These are phyloP conservation scores for Colletotrichum salicis DNA, from an alignment of 2,329 filamentous ascomycete genomes.

Conservation along the genomic window DNA sequence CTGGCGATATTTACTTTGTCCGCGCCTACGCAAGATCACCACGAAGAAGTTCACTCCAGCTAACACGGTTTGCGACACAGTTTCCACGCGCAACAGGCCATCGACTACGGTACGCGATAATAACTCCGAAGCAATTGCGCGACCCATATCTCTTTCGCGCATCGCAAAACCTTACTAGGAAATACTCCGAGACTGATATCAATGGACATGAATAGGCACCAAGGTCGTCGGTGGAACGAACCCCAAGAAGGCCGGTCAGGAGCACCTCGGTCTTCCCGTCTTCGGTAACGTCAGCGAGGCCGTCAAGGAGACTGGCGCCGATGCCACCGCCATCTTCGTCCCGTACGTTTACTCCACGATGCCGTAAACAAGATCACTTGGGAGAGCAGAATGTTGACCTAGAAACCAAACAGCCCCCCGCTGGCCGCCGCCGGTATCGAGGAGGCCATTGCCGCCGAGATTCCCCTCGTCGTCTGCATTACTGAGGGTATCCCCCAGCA, in stretches of 20 bases:
- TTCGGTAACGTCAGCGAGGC: conserved; percentile 91
- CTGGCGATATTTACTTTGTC: conserved; percentile 4
- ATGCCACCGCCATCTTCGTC: conserved; percentile 94
- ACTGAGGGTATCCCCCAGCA: conserved; percentile 98
- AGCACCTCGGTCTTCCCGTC: conserved; percentile 91
- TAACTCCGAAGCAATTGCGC: conserved; percentile 18
- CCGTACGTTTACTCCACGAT: conserved; percentile 78
- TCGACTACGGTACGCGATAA: conserved; percentile 85
- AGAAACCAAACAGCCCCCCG: conserved; percentile 72
- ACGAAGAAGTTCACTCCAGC: not conserved
- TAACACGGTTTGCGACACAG: conserved; percentile 56
- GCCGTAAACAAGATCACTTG: not conserved
- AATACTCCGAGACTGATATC: conserved; percentile 43
- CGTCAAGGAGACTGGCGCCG: conserved; percentile 89
- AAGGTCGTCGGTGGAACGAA: conserved; percentile 98
- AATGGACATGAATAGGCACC: conserved; percentile 72
- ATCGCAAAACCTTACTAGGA: not conserved
- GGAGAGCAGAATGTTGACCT: not conserved
- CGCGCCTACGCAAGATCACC: not conserved
- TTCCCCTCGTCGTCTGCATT: conserved; percentile 95
- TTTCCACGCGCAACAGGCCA: conserved; percentile 97
- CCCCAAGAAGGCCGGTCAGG: conserved; percentile 95
- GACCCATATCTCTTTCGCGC: not conserved
- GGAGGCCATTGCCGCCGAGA: conserved; percentile 92
- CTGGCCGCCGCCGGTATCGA: conserved; percentile 95